Evolutionary conservation across 2,329 filamentous ascomycete genomes (phyloP).

Genomic region (Curvularia sp.): DNA sequence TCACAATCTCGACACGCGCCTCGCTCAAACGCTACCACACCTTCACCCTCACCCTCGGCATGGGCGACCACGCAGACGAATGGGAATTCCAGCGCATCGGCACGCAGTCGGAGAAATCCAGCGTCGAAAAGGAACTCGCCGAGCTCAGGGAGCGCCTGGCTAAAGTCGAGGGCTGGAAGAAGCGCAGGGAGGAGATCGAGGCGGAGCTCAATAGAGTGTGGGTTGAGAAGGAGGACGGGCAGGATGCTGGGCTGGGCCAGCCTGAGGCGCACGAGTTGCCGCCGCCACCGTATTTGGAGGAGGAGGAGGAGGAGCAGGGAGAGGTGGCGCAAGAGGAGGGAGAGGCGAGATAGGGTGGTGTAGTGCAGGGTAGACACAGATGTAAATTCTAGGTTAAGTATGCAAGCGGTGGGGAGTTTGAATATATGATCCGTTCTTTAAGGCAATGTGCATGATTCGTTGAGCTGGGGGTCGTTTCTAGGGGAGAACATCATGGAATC

Average conservation of each 20-base stretch:
- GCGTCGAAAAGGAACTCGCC: slow-evolving; percentile 87
- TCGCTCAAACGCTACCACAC: slow-evolving; percentile 96
- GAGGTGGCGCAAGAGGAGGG: background rate
- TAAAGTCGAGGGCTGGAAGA: slow-evolving; percentile 85
- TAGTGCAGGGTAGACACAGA: too few relatives aligned
- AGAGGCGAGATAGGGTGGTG: too few relatives aligned
- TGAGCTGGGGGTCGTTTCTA: too few relatives aligned
- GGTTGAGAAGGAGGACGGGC: slow-evolving; percentile 52
- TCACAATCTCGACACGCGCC: slow-evolving; percentile 93
- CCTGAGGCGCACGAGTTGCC: slow-evolving; percentile 47
- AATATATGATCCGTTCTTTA: too few relatives aligned
- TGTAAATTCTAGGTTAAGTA: too few relatives aligned
- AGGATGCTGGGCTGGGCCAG: slow-evolving; percentile 20
- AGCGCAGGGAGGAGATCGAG: slow-evolving; percentile 80
- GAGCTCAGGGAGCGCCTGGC: slow-evolving; percentile 81
- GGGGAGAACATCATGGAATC: too few relatives aligned
- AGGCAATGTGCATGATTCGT: too few relatives aligned
- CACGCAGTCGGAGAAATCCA: slow-evolving; percentile 89
- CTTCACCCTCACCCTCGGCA: slow-evolving; percentile 84
- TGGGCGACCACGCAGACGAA: slow-evolving; percentile 79
- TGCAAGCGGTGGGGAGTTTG: too few relatives aligned
- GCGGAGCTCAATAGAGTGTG: slow-evolving; percentile 74
- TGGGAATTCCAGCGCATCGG: slow-evolving; percentile 96
- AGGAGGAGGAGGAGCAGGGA: slow-evolving; percentile 5
- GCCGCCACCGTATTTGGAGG: slow-evolving; percentile 48